Conservation (phyloP, 345 rosid species). For the Citrus glauca region DNA sequence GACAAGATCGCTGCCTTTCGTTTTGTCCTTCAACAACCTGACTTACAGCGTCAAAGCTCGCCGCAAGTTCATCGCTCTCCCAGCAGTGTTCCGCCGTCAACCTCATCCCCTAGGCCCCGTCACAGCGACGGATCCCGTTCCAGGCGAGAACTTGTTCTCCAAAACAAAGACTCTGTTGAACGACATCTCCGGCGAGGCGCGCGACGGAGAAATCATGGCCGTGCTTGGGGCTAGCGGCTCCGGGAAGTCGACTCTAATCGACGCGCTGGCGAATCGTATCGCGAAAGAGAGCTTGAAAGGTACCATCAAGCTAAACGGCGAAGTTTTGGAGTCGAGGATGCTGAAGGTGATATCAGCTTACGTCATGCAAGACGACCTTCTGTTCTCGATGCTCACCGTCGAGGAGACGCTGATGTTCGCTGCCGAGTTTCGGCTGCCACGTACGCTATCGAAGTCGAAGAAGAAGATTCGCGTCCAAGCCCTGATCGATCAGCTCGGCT, state of each 20-base stretch:
- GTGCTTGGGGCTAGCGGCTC: conserved; percentile 96
- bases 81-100: conserved; percentile 23
- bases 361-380: conserved; percentile 90
- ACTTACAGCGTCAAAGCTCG: conserved; percentile 66
- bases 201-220: conserved; percentile 84
- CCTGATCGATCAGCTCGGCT: conserved; percentile 78
- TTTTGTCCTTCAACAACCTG: conserved; percentile 68
- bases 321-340: conserved; percentile 64
- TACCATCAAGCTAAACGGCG: conserved; percentile 59
- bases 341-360: conserved; percentile 85
- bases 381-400: conserved; percentile 87
- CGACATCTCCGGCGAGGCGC: conserved; percentile 77
- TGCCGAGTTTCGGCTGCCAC: conserved; percentile 84
- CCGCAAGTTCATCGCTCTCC: conserved; percentile 37
- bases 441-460: conserved; percentile 66
- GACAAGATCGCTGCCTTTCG: conserved; percentile 53
- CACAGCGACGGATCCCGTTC: conserved; percentile 32
- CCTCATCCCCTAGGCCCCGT: conserved; percentile 14
- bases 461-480: conserved; percentile 76
- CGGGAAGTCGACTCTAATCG: conserved; percentile 82
- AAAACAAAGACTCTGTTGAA: conserved; percentile 66
- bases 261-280: conserved; percentile 80
- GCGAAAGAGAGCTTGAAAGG: conserved; percentile 83
- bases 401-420: conserved; percentile 89
- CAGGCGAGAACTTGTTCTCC: conserved; percentile 35